Percentiles rank a stretch among this genome's conserved stretches.
These are phyloP conservation scores for Mycena amicta DNA, from an alignment of 768 basidiomycete genomes.

Conservation along the genomic window DNA sequence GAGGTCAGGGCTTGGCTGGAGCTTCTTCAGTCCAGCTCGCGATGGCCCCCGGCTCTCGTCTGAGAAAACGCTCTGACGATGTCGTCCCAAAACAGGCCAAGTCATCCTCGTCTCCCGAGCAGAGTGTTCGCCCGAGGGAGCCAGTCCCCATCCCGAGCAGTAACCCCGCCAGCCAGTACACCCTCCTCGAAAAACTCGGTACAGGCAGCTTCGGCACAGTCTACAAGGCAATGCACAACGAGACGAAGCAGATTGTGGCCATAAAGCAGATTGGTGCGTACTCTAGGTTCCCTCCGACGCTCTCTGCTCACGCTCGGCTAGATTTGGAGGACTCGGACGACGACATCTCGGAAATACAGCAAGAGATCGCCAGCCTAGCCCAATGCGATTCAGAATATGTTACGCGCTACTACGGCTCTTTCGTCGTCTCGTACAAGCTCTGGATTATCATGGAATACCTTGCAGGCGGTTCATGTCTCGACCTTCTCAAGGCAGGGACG, in stretches of 20 bases:
- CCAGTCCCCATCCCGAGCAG: constrained; percentile 52
- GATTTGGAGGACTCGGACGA: constrained; percentile 98
- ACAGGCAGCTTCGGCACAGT: constrained; percentile 97
- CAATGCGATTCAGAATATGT: constrained; percentile 97
- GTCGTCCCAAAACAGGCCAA: constrained; percentile 41
- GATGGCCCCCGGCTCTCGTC: constrained; percentile 53
- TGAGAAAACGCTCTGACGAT: constrained; percentile 46
- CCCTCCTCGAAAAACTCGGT: constrained; percentile 92
- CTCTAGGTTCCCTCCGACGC: constrained; percentile 14
- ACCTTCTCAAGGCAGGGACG: constrained; percentile 87
- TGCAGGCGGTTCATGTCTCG: constrained; percentile 97
- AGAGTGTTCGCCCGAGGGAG: constrained; percentile 34
- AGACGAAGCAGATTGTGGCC: constrained; percentile 92
- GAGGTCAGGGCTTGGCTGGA: constrained; percentile 22
- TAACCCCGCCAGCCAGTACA: constrained; percentile 90
- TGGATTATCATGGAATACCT: constrained; percentile 99
- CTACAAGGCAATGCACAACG: constrained; percentile 96
- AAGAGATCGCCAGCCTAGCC: constrained; percentile 95
- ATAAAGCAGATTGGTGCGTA: constrained; percentile 94
- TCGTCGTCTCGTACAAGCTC: constrained; percentile 94
- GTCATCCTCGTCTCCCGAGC: constrained; percentile 31
- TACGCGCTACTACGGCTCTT: constrained; percentile 95
- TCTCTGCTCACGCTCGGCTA: constrained; percentile 31
- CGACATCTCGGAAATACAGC: constrained; percentile 98
- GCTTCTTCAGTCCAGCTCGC: constrained; percentile 25